These are phyloP conservation scores for Pythium inflatum DNA, from an alignment of 352 stramenopile genomes.

Conservation along the genomic window DNA sequence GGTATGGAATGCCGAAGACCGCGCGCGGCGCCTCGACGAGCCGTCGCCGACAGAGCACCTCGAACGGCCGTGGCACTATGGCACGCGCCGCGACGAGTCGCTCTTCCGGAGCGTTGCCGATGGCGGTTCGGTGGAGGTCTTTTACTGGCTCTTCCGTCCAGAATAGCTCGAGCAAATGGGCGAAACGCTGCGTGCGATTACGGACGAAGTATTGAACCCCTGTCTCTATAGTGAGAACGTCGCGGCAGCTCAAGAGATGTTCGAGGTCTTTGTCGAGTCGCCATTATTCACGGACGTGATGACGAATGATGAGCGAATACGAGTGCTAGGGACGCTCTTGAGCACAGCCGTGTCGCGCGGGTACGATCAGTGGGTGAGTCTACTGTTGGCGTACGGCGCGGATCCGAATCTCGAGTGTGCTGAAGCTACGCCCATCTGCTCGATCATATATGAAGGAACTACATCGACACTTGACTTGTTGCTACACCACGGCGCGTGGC, in stretches of 20 bases:
- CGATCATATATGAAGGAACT: neutral
- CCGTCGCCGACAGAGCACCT: neutral
- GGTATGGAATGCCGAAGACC: neutral
- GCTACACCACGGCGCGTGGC: neutral
- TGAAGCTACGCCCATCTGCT: too few relatives aligned
- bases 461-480: slow-evolving; percentile 1
- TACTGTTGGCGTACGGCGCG: slow-evolving; percentile 13
- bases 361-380: neutral
- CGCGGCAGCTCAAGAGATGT: neutral
- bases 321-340: neutral
- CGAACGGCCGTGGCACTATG: neutral
- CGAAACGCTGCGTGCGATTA: neutral
- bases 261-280: slow-evolving; percentile 15
- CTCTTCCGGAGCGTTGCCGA: too few relatives aligned
- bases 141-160: neutral
- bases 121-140: slow-evolving; percentile 7
- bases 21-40: neutral
- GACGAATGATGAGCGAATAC: neutral
- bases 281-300: slow-evolving; percentile 7
- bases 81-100: too few relatives aligned
- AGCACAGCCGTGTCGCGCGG: neutral
- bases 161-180: neutral
- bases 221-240: neutral
- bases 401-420: neutral
- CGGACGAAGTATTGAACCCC: neutral